phyloP scores from a whole-genome alignment of 257 asterid species.

The Catharanthus roseus region DNA sequence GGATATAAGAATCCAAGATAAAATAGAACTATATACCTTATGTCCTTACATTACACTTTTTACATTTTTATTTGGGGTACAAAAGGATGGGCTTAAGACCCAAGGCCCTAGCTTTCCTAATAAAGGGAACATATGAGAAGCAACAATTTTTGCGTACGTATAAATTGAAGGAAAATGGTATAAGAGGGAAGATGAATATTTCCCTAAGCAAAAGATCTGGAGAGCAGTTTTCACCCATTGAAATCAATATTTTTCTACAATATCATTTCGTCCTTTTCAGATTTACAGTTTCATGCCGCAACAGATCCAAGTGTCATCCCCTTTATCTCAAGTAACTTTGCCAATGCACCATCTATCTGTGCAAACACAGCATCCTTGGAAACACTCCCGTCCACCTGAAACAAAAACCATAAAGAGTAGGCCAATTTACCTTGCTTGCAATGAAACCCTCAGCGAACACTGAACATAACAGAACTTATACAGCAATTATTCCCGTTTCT shows the following conservation, averaged over 20 bases:
- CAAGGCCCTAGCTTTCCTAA: not conserved
- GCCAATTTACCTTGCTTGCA: not conserved
- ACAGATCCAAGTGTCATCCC: constrained; percentile 18
- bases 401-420: constrained; percentile 5
- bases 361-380: constrained; percentile 35
- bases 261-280: not conserved
- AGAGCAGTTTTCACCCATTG: not conserved
- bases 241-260: constrained; percentile 1
- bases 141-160: not conserved
- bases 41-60: not conserved
- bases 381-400: constrained; percentile 35
- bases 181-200: not conserved
- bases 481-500: not conserved
- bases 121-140: not conserved
- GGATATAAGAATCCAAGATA: not conserved
- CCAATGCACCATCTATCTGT: constrained; percentile 29
- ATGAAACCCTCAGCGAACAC: not conserved
- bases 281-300: constrained; percentile 16
- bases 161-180: not conserved
- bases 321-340: constrained; percentile 23
- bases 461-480: not conserved
- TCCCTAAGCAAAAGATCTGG: not conserved
- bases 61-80: not conserved
- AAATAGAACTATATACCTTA: not conserved
- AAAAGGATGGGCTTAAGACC: not conserved